Conservation (phyloP, 768 basidiomycete species). For the Phlegmacium glaucopus region DNA sequence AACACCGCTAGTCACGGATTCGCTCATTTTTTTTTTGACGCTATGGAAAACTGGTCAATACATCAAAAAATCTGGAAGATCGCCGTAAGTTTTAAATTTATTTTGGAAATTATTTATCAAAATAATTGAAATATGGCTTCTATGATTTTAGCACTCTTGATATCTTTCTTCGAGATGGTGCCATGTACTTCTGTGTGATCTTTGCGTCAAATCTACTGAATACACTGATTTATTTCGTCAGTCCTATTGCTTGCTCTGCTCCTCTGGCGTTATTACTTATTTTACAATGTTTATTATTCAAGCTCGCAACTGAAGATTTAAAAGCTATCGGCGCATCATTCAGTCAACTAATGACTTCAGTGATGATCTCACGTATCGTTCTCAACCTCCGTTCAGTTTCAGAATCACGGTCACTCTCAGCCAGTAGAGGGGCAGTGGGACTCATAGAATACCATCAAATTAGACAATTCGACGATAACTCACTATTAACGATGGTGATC, state of each 20-base stretch:
- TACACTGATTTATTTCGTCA: slow-evolving; percentile 16
- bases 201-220: slow-evolving; percentile 18
- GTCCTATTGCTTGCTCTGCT: background rate
- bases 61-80: slow-evolving; percentile 6
- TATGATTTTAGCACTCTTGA: slow-evolving; percentile 11
- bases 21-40: slow-evolving; percentile 14
- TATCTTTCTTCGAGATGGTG: slow-evolving; percentile 16
- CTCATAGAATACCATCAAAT: background rate
- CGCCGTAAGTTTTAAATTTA: slow-evolving; percentile 10
- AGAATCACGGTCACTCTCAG: background rate
- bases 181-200: slow-evolving; percentile 15
- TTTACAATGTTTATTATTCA: background rate
- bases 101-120: background rate
- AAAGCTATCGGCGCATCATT: slow-evolving; percentile 14
- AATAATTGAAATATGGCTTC: background rate
- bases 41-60: slow-evolving; percentile 15
- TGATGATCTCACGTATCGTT: slow-evolving; percentile 13
- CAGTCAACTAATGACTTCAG: slow-evolving; percentile 12
- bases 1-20: slow-evolving; percentile 13
- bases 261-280: background rate
- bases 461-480: background rate
- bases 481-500: background rate
- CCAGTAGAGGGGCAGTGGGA: too few relatives aligned
- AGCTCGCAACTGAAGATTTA: slow-evolving; percentile 4
- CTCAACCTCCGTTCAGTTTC: slow-evolving; percentile 9